These are phyloP conservation scores for Crithidia brevicula DNA, from an alignment of 208 protist species.

Conservation along the genomic window DNA sequence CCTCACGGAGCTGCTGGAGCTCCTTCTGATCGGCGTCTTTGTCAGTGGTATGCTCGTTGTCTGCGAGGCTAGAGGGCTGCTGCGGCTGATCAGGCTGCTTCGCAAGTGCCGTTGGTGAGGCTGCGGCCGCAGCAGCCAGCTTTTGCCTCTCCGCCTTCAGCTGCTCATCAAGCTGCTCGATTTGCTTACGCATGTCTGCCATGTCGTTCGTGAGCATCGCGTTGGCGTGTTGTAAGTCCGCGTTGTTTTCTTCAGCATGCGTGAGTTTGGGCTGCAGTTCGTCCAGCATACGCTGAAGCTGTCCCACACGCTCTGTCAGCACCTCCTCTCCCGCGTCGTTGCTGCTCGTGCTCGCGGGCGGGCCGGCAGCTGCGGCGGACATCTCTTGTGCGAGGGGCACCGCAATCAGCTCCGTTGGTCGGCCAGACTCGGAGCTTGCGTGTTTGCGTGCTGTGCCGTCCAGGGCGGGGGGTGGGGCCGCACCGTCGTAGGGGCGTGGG, in stretches of 20 bases:
- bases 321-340: too few relatives aligned
- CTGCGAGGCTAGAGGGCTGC: neutral
- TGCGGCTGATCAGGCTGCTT: neutral
- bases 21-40: neutral
- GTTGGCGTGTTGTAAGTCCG: conserved; percentile 20
- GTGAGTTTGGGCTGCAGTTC: neutral
- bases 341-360: neutral
- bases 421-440: neutral
- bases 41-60: neutral
- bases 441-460: conserved; percentile 17
- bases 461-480: conserved; percentile 1
- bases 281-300: conserved; percentile 21
- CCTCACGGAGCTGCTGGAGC: conserved; percentile 5
- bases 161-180: conserved; percentile 14
- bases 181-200: conserved; percentile 18
- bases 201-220: conserved; percentile 17
- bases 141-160: conserved; percentile 13
- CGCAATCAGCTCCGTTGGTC: conserved; percentile 14
- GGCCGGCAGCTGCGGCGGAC: conserved; percentile 6
- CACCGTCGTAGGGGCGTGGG: neutral
- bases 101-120: conserved; percentile 1
- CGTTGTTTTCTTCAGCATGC: conserved; percentile 2
- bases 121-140: conserved; percentile 9
- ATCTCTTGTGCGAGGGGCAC: conserved; percentile 20
- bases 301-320: neutral